phyloP scores from a whole-genome alignment of 2,329 filamentous ascomycete genomes.

The Chrysoporthe puriensis region DNA sequence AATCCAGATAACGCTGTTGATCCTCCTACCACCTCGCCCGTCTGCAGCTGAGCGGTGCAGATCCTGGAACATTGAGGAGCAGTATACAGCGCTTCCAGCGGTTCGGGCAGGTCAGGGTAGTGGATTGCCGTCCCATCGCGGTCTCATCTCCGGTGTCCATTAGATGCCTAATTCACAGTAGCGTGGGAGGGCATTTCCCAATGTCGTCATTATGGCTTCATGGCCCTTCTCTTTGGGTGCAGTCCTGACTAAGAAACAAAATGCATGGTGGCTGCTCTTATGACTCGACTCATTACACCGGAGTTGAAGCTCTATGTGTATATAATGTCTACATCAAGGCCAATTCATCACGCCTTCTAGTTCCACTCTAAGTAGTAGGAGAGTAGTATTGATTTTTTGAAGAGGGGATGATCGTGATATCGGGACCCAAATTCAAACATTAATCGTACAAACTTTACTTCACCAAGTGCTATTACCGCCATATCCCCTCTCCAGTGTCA shows the following conservation, averaged over 20 bases:
- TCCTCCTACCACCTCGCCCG: conserved; percentile 35
- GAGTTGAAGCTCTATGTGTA: no score
- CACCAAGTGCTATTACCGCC: background rate
- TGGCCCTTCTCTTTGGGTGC: no score
- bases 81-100: background rate
- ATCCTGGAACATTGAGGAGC: background rate
- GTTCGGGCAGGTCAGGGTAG: background rate
- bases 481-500: background rate
- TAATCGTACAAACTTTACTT: background rate
- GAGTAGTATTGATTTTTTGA: no score
- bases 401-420: background rate
- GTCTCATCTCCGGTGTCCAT: background rate
- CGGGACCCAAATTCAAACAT: background rate
- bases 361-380: no score
- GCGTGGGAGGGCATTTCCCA: background rate
- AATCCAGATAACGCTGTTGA: conserved; percentile 39
- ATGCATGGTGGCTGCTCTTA: no score
- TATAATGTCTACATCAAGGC: no score
- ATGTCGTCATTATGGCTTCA: background rate
- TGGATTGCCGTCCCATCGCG: no score
- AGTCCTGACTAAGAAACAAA: no score
- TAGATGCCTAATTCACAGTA: background rate
- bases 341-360: no score
- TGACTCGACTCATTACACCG: no score
- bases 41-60: conserved; percentile 32